Evolutionary conservation across 1,284 basidiomycete species (phyloP).

Genomic region (Spongispora temasekensis): DNA sequence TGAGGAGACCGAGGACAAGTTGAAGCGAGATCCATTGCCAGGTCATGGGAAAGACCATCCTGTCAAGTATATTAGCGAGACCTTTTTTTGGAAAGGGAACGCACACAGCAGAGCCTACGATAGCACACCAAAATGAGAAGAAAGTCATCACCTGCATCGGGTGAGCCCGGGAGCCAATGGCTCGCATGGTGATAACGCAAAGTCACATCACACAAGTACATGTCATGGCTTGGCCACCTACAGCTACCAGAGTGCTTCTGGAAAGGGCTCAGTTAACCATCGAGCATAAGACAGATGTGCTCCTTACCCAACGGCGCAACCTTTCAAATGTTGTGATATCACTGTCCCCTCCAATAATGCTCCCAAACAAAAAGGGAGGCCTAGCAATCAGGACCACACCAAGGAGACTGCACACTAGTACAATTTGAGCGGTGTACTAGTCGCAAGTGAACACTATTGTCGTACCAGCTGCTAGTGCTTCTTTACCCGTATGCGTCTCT

Average conservation of each 20-base stretch:
- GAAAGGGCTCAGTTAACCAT: background rate
- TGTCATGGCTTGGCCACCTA: conserved; percentile 60
- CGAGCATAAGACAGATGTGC: background rate
- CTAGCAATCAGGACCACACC: conserved; percentile 68
- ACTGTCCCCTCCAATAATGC: conserved; percentile 13
- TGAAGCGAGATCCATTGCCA: conserved; percentile 40
- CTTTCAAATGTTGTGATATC: conserved; percentile 44
- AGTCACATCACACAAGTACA: conserved; percentile 11
- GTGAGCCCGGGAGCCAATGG: conserved; percentile 74
- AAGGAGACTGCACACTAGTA: conserved; percentile 50
- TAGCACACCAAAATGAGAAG: conserved; percentile 64
- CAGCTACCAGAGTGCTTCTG: conserved; percentile 59
- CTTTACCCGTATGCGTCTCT: conserved; percentile 60
- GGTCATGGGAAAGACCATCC: conserved; percentile 40
- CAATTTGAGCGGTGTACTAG: conserved; percentile 19
- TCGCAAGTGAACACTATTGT: background rate
- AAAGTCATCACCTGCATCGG: conserved; percentile 71
- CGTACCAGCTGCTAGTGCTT: conserved; percentile 66
- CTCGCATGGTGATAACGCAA: conserved; percentile 61
- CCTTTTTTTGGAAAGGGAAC: conserved; percentile 4
- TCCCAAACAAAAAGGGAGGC: conserved; percentile 49
- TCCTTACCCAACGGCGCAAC: conserved; percentile 52
- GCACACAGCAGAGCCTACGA: conserved; percentile 54
- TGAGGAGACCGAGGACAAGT: conserved; percentile 43
- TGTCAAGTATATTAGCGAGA: background rate